Base-by-base conservation (phyloP, 1,284 basidiomycete species). In the Fistulina hepatica region DNA sequence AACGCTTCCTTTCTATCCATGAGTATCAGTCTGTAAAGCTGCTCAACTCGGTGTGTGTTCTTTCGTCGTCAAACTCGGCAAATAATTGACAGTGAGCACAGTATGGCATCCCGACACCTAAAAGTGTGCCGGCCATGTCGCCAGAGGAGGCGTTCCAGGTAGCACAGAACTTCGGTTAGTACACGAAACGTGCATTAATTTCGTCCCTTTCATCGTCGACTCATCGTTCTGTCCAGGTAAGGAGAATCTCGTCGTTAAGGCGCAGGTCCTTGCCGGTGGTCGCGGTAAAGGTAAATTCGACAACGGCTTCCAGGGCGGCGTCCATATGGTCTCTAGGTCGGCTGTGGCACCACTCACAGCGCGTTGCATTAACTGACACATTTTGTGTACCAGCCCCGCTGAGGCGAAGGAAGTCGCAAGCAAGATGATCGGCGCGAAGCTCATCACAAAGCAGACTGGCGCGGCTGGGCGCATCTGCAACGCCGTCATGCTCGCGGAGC, bases 391-490 rank as follows among this genome's bases (percentile, higher is more conserved):
- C 36, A 95, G 92, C 45, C 82, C 93, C 22, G 77, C 85, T 47
- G 79, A 97, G 59, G 95, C 93, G 27, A 74, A 80, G 56, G 85
- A 94, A 38, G 75, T 76, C 50, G 94, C 95, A 13, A 61, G 64
- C 49, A 81, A 94, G 67, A 99, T 99, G 95, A 76, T 99, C 45
- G 93, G 93, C 40, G 71, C 85, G 46, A 89, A 88, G 48, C 79
- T 99, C 52, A 97, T 99, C 69, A 98, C 95, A 47, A 99, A 99
- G 63, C 95, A 99, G 63, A 99, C 95, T 16, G 95, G 95, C 50
- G 85, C 84, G 42, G 81, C 57, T 38, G 95, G 95, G 39, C 81
- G 93, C 46, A 61, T 92, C 50, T 98, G 95, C 71, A 98, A 97
- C 54, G 83, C 94, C 48, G 92, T 99, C 54, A 98, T 99, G 95